Base-by-base conservation (phyloP, 2,329 filamentous ascomycete genomes). In the Mariannaea sp. region DNA sequence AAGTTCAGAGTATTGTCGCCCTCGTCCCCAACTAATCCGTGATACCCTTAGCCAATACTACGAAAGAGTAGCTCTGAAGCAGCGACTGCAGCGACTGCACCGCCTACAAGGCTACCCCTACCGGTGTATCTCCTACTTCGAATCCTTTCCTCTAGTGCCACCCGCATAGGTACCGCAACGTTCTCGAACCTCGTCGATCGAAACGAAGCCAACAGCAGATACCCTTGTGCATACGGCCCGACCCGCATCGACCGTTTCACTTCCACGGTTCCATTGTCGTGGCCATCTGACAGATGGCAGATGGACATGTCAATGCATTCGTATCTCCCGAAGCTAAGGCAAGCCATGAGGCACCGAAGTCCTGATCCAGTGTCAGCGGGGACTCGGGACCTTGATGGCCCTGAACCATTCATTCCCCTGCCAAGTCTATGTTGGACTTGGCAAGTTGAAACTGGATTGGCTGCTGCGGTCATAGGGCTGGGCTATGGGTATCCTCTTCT, bases 331-430 rank as follows among this genome's bases (percentile, higher is more conserved):
- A 27, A n/a, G 33, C 41, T 45, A 46, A 41, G n/a, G n/a, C n/a
- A n/a, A 20, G 49, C 22, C 33, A 7, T 14, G 14, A 41, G 45
- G 26, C 26, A 22, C 45, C 45, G 44, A 33, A 22, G 33, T 32
- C 16, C 16, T 38, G 38, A 32, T n/a, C n/a, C n/a, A n/a, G n/a
- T n/a, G 17, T 36, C 26, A n/a, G 50, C 33, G 22, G 50, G 32
- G 44, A 24, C 19, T 30, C 38, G 19, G n/a, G 38, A 53, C 50
- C 50, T 33, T 53, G 50, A 53, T 53, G 38, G 39, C 36, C 38
- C 29, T 16, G 10, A 14, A 13, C 20, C 36, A 29, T 14, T 17
- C 36, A 29, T 14, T 17, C 22, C 13, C 2, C 16, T 13, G 16
- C 7, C 29, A 30, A 30, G 29, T 30, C 29, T 24, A 8, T 24